A percentile compares a stretch with the other conserved stretches of the same genome.
Conservation (phyloP, 352 stramenopile species). For the Plasmopara halstedii region DNA sequence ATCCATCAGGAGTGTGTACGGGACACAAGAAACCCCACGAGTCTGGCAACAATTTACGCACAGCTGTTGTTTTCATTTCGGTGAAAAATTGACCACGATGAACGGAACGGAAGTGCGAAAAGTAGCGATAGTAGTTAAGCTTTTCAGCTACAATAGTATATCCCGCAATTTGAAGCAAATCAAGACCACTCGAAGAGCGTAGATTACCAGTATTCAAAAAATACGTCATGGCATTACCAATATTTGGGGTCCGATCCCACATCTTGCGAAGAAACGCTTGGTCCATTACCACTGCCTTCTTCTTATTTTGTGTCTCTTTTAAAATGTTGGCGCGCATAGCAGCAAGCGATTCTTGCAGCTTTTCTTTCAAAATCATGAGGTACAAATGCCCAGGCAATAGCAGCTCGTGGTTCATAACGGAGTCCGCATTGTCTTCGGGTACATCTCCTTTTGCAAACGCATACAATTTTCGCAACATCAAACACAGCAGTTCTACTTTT, state of each 20-base stretch:
- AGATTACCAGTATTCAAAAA: conserved; percentile 99
- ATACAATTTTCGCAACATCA: conserved; percentile 99
- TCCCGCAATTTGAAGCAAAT: conserved; percentile 96
- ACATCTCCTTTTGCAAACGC: conserved; percentile 92
- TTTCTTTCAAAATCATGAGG: conserved; percentile 98
- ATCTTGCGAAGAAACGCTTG: conserved; percentile 91
- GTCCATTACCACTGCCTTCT: conserved; percentile 65
- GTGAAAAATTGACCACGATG: conserved; percentile 99
- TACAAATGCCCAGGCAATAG: conserved; percentile 94
- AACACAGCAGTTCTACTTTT: conserved; percentile 91
- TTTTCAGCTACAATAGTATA: conserved; percentile 99
- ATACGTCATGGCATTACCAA: conserved; percentile 95
- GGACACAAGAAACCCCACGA: conserved; percentile 99
- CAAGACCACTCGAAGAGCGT: conserved; percentile 93
- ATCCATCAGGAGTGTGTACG: conserved; percentile 99
- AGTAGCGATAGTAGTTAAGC: conserved; percentile 99
- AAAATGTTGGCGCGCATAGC: conserved; percentile 69
- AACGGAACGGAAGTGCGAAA: conserved; percentile 98
- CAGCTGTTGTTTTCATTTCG: conserved; percentile 99
- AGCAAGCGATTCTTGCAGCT: conserved; percentile 92
- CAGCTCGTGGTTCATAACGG: conserved; percentile 97
- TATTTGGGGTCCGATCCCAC: conserved; percentile 84
- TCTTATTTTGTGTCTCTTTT: conserved; percentile 51
- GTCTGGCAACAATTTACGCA: conserved; percentile 97
- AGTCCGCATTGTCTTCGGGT: conserved; percentile 97